These are phyloP conservation scores for Haematococcus lacustris DNA, from an alignment of 139 green algal species.

Conservation along the genomic window DNA sequence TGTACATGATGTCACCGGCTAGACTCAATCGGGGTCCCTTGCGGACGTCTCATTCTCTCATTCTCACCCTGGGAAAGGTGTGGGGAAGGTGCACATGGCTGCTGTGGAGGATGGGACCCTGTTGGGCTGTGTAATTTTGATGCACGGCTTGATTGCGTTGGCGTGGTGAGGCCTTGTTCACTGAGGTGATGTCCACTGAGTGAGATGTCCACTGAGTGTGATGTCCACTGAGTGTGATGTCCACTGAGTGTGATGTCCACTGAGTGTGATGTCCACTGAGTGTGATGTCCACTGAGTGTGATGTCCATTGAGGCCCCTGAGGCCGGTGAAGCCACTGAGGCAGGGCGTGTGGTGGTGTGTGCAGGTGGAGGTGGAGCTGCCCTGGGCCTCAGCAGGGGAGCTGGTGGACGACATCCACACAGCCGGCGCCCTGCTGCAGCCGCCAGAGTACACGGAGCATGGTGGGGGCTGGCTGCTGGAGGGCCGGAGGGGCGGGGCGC, in stretches of 20 bases:
- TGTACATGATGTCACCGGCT: too few relatives aligned
- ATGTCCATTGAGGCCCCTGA: too few relatives aligned
- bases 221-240: too few relatives aligned
- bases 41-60: neutral
- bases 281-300: too few relatives aligned
- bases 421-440: neutral
- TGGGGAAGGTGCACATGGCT: neutral
- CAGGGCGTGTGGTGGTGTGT: constrained; percentile 15
- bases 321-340: neutral
- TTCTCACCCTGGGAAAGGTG: too few relatives aligned
- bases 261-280: too few relatives aligned
- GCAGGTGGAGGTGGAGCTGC: constrained; percentile 23
- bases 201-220: too few relatives aligned
- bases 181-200: neutral
- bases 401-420: constrained; percentile 23
- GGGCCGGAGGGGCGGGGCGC: too few relatives aligned
- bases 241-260: too few relatives aligned
- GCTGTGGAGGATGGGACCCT: neutral
- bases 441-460: neutral
- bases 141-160: neutral
- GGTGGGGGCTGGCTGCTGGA: neutral
- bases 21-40: too few relatives aligned
- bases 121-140: neutral
- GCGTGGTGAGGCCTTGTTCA: neutral
- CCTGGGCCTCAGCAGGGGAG: constrained; percentile 27